A percentile compares a stretch with the other conserved stretches of the same genome.
phyloP scores from a whole-genome alignment of 2,329 filamentous ascomycete genomes.

The Capronia epimyces region DNA sequence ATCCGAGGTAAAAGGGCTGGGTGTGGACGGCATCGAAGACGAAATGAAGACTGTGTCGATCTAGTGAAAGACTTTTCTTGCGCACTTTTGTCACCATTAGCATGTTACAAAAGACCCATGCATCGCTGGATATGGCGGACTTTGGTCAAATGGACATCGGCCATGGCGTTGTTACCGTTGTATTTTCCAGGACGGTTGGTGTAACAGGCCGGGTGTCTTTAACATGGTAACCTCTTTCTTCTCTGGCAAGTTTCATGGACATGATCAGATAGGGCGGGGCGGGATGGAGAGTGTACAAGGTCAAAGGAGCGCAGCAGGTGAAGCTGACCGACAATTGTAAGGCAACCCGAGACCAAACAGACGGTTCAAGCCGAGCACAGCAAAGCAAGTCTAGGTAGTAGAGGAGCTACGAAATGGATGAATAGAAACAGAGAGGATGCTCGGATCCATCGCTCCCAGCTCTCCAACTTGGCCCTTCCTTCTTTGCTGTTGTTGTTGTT shows the following conservation, averaged over 20 bases:
- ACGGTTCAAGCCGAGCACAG: background rate
- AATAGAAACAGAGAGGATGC: background rate
- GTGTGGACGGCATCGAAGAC: conserved; percentile 36
- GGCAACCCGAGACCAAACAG: background rate
- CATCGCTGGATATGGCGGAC: conserved; percentile 18
- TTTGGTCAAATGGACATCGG: conserved; percentile 2
- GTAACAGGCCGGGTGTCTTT: background rate
- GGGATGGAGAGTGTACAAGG: background rate
- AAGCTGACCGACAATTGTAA: background rate
- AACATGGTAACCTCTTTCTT: background rate
- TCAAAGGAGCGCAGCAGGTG: background rate
- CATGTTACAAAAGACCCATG: conserved; percentile 2
- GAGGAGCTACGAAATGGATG: background rate
- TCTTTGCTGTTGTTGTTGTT: background rate
- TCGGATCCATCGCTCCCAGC: background rate
- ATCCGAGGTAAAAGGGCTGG: conserved; percentile 33
- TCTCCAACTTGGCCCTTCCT: background rate
- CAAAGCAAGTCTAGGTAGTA: background rate
- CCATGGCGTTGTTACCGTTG: background rate
- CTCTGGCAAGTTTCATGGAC: background rate
- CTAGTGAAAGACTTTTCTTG: conserved; percentile 28
- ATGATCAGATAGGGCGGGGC: background rate
- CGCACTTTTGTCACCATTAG: conserved; percentile 5
- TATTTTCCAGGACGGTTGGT: background rate
- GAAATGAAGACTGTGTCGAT: conserved; percentile 48